These are phyloP conservation scores for Ophidiomyces ophidiicola DNA, from an alignment of 2,329 filamentous ascomycete species.

Conservation along the genomic window DNA sequence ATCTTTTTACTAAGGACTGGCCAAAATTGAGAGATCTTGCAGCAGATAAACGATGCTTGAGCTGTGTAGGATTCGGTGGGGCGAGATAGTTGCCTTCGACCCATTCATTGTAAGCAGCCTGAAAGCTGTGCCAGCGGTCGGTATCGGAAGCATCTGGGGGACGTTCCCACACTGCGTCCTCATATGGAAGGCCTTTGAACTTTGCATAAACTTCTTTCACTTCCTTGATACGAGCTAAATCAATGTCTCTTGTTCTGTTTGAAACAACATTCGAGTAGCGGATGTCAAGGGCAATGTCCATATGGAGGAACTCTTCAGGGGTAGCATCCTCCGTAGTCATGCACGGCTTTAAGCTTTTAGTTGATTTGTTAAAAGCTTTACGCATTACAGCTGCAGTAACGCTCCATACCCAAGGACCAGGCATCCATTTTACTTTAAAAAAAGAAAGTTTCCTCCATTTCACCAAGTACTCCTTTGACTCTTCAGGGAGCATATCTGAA, in stretches of 20 bases:
- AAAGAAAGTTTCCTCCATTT: conserved; percentile 79
- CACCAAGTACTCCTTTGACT: conserved; percentile 81
- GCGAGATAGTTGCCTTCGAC: conserved; percentile 66
- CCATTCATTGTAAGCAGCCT: conserved; percentile 74
- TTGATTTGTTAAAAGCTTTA: conserved; percentile 61
- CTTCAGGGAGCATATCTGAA: conserved; percentile 50
- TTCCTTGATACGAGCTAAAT: conserved; percentile 58
- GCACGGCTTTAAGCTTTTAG: conserved; percentile 49
- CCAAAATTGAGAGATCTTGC: conserved; percentile 56
- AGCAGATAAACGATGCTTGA: conserved; percentile 57
- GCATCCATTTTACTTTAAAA: conserved; percentile 71
- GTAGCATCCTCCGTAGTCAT: conserved; percentile 67
- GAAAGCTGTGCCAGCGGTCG: conserved; percentile 66
- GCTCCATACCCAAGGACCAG: conserved; percentile 79
- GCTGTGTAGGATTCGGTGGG: conserved; percentile 39
- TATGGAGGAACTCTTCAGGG: conserved; percentile 69
- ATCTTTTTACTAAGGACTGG: conserved; percentile 50
- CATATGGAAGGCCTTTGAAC: conserved; percentile 82
- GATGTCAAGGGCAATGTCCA: conserved; percentile 82
- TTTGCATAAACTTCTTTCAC: conserved; percentile 71
- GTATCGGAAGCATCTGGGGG: conserved; percentile 53
- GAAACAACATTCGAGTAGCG: conserved; percentile 50
- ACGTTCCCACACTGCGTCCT: conserved; percentile 80
- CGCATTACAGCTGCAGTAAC: conserved; percentile 53
- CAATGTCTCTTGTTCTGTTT: conserved; percentile 52